Evolutionary conservation across 805 yeast genomes (phyloP), one percentile per base, ranked within the genome.

Genomic region (Lipomyces starkeyi): DNA sequence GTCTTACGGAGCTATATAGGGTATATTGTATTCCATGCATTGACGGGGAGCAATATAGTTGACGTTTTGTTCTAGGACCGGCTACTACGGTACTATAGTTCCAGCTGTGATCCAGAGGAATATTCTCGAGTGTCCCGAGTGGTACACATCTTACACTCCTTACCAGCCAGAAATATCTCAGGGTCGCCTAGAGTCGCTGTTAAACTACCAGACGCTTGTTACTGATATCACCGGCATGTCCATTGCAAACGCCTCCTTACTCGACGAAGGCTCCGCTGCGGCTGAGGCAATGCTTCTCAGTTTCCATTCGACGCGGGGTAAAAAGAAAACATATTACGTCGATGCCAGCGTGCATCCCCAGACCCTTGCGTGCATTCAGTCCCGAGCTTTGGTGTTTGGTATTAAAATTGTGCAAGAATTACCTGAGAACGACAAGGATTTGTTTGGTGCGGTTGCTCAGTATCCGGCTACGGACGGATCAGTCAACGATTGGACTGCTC

Each of bases 91-190:
- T 67, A 94, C 98, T 0, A 83, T 86, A 62, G 82, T 91, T 58
- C 99, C 99, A 0, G 90, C 97, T 1, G 97, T 94, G 47, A 91
- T 95, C 73, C 96, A 91, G 82, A 87, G 99, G 78, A 95, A 95
- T 76, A 80, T 95, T 67, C 82, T 95, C 66, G 99, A 95, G 79
- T 87, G 89, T 69, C 99, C 99, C 5, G 97, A 93, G 77, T 95
- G 99, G 99, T 95, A 95, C 83, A 95, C 99, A 25, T 92, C 98
- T 0, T 95, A 95, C 78, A 95, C 99, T 29, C 99, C 99, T 47
- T 95, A 95, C 79, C 99, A 95, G 81, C 97, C 99, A 0, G 99
- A 95, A 79, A 93, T 95, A 67, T 90, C 97, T 0, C 99, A 95
- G 80, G 99, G 99, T 64, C 87, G 99, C 74, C 84, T 95, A 74